Conservation (phyloP, 352 stramenopile genomes). For the Poterioochromonas sp. region DNA sequence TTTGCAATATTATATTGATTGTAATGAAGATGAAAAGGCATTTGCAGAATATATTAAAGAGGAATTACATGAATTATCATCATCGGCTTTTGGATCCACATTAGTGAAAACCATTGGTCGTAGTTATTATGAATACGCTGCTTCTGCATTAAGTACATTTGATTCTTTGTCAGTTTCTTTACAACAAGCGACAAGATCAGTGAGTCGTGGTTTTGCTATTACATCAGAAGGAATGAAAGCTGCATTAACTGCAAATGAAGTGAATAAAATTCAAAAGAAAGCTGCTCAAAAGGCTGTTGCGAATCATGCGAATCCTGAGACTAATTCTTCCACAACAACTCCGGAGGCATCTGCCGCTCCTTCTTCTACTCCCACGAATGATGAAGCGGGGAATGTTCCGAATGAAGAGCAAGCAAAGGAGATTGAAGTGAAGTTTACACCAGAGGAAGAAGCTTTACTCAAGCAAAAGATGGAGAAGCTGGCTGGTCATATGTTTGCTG, state of each 20-base stretch:
- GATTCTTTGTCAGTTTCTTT: neutral
- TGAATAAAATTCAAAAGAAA: neutral
- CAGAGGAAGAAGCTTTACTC: neutral
- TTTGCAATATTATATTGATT: constrained; percentile 35
- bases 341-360: neutral
- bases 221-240: neutral
- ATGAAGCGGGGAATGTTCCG: neutral
- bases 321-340: neutral
- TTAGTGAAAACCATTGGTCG: constrained; percentile 39
- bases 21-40: constrained; percentile 23
- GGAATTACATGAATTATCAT: constrained; percentile 35
- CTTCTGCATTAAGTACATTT: neutral
- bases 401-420: neutral
- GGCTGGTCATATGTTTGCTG: constrained; percentile 17
- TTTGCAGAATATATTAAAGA: constrained; percentile 34
- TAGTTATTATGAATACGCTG: constrained; percentile 38
- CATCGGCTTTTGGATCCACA: constrained; percentile 36
- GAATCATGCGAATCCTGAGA: neutral
- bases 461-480: constrained; percentile 7
- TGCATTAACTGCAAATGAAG: constrained; percentile 18
- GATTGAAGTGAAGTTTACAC: neutral
- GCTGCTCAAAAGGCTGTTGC: neutral
- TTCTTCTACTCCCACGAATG: neutral
- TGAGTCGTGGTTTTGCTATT: constrained; percentile 3
- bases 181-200: neutral